Conservation (phyloP, 805 yeast species). For the Hanseniaspora nectarophila region DNA sequence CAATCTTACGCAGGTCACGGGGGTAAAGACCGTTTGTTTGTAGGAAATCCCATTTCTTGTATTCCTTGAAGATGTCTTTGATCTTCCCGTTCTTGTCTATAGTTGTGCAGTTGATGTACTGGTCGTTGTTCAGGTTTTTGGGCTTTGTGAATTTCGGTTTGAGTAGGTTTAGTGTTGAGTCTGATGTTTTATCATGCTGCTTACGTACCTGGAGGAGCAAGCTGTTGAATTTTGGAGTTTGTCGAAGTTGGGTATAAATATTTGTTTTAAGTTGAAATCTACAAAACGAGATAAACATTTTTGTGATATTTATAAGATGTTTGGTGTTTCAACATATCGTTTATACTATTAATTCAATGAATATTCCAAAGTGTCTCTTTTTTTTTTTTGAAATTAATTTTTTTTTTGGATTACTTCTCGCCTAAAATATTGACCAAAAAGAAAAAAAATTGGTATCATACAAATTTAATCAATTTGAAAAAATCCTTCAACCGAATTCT, state of each 20-base stretch:
- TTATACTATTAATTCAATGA: neutral
- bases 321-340: neutral
- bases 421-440: too few species aligned
- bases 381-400: too few species aligned
- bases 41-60: constrained; percentile 65
- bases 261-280: neutral
- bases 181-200: neutral
- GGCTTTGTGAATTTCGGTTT: constrained; percentile 31
- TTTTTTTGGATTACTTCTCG: too few species aligned
- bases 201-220: neutral
- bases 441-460: too few species aligned
- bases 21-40: constrained; percentile 68
- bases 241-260: neutral
- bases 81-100: constrained; percentile 67
- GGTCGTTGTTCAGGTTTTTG: constrained; percentile 25
- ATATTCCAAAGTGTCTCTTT: too few species aligned
- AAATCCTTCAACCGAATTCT: too few species aligned
- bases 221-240: neutral
- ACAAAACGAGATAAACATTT: neutral
- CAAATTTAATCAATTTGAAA: too few species aligned
- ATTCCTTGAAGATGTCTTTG: constrained; percentile 63
- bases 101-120: constrained; percentile 62
- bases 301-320: neutral
- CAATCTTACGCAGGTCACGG: constrained; percentile 76
- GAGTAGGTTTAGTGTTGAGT: constrained; percentile 15